Percentiles rank a stretch among this genome's conserved stretches.
phyloP scores from a whole-genome alignment of 2,329 filamentous ascomycete species.

The Cladosporium sp. region DNA sequence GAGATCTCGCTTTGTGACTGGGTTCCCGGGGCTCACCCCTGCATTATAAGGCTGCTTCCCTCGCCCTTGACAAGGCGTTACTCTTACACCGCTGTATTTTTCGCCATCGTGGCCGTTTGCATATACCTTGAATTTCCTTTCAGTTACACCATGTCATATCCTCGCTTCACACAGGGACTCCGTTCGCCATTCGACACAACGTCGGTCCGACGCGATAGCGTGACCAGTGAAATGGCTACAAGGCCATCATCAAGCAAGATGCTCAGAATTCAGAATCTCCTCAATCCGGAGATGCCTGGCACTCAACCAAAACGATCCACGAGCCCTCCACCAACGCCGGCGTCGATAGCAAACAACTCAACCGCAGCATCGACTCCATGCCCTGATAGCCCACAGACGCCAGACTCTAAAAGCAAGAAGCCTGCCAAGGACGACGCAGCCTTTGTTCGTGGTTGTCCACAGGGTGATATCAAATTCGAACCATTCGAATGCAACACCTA shows the following conservation, averaged over 20 bases:
- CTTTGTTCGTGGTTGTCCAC: constrained; percentile 58
- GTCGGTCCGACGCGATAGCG: constrained; percentile 16
- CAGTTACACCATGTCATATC: constrained; percentile 19
- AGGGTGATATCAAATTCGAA: constrained; percentile 67
- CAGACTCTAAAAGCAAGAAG: constrained; percentile 45
- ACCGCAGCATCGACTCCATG: constrained; percentile 21
- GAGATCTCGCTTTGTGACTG: constrained; percentile 11
- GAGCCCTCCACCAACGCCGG: constrained; percentile 26
- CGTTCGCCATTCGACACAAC: constrained; percentile 19
- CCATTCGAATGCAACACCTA: constrained; percentile 63
- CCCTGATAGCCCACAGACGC: constrained; percentile 21
- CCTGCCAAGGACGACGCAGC: constrained; percentile 62
- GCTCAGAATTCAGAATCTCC: constrained; percentile 40
- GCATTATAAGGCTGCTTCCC: constrained; percentile 23
- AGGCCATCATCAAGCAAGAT: constrained; percentile 21
- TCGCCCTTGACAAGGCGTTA: constrained; percentile 17
- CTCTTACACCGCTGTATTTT: constrained; percentile 17
- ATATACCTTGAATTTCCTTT: neutral
- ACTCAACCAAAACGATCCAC: constrained; percentile 17
- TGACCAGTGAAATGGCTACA: constrained; percentile 16
- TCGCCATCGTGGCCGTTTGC: neutral
- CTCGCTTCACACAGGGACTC: constrained; percentile 13
- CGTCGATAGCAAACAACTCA: constrained; percentile 20
- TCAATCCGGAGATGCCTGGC: constrained; percentile 32
- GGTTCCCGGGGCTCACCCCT: constrained; percentile 15